A percentile compares a stretch with the other conserved stretches of the same genome.
Evolutionary conservation across 2,329 filamentous ascomycete species (phyloP).

Genomic region (Elsinoe necatrix): DNA sequence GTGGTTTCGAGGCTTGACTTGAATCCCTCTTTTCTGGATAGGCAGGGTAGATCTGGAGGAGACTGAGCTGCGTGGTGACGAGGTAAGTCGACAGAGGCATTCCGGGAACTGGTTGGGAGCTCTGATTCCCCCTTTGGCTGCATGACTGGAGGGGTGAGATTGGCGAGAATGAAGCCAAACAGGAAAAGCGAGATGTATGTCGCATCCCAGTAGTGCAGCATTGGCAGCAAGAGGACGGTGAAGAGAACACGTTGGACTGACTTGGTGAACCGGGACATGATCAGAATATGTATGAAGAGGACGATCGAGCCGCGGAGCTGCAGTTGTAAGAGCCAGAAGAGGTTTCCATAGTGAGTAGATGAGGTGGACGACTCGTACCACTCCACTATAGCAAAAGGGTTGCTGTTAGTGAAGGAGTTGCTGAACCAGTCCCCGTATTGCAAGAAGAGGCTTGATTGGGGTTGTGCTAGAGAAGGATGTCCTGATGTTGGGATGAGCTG

Average conservation of each 20-base stretch:
- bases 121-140: neutral
- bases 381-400: neutral
- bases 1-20: neutral
- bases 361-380: conserved; percentile 22
- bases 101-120: neutral
- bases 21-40: neutral
- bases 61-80: neutral
- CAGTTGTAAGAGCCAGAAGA: conserved; percentile 37
- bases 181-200: neutral
- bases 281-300: neutral
- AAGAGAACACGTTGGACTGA: neutral
- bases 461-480: neutral
- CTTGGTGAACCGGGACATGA: neutral
- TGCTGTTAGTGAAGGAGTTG: neutral
- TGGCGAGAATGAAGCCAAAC: conserved; percentile 1
- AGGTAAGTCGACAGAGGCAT: neutral
- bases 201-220: neutral
- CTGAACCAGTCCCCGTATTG: neutral
- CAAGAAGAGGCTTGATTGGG: neutral
- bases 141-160: neutral
- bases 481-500: neutral
- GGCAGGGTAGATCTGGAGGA: neutral
- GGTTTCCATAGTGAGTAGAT: conserved; percentile 44
- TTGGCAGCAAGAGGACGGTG: neutral
- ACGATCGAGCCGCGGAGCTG: neutral